Evolutionary conservation across 805 yeast species (phyloP), one percentile per base, ranked within the genome.

Genomic region (Yarrowia sp.): DNA sequence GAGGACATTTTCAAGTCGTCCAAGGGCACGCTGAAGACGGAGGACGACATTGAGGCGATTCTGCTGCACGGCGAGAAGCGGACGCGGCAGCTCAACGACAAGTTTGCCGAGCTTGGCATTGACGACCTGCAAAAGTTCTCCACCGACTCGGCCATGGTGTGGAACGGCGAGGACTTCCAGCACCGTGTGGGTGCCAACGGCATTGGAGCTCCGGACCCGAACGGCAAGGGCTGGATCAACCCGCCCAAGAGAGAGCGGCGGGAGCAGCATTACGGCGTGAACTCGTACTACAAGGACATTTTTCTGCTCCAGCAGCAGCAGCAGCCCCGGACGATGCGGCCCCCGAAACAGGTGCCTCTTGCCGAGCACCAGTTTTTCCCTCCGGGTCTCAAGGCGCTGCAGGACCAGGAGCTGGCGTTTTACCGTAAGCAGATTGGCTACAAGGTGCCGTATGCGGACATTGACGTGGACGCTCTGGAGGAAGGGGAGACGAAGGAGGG

Each of bases 341-440:
- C 96, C 52, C 98, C 98, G 43, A 91, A 89, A 74, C 95, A 91
- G 73, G 80, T 90, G 69, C 87, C 86, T 69, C 81, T 91, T 46
- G 91, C 89, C 75, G 97, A 95, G 74, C 97, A 93, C 78, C 99
- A 95, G 77, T 91, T 95, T 73, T 91, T 84, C 76, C 92, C 97
- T 0, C 83, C 87, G n/a, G 84, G 90, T 74, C 79, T 95, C 55
- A 82, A 85, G 71, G 92, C 89, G 67, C 76, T 95, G 47, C 87
- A 90, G 74, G 97, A 92, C 69, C 84, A 88, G 77, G 98, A 95
- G 75, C 87, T 88, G 72, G 86, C 89, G 68, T 88, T 86, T 77
- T 89, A 84, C 76, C 87, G 90, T 68, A 89, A 91, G 74, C 86
- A 84, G 72, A 83, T 85, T 30, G 85, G 85, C 14, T 89, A 85